Conservation (phyloP, 2,329 filamentous ascomycete species). For the Huntiella decipiens region DNA sequence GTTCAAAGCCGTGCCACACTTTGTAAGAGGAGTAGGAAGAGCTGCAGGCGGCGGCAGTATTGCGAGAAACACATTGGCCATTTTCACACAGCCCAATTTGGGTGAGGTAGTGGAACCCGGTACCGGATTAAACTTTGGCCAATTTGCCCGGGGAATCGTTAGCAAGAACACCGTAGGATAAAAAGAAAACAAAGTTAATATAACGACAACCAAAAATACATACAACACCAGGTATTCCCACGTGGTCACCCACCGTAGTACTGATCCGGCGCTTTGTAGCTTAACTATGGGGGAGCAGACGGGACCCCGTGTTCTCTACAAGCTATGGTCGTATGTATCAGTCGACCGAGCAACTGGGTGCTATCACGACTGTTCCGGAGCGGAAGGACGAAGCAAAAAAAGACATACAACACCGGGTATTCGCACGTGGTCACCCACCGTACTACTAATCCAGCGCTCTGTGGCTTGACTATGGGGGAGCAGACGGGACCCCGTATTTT, state of each 20-base stretch:
- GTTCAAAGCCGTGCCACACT: slow-evolving; percentile 91
- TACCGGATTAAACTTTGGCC: slow-evolving; percentile 50
- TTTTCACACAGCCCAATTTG: slow-evolving; percentile 93
- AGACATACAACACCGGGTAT: slow-evolving; percentile 4
- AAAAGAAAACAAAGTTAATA: too few relatives aligned
- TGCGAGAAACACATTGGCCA: slow-evolving; percentile 74
- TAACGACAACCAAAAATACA: too few relatives aligned
- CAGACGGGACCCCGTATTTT: slow-evolving; percentile 7
- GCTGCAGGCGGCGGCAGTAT: slow-evolving; percentile 30
- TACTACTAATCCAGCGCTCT: slow-evolving; percentile 7
- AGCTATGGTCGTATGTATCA: too few relatives aligned
- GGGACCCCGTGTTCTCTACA: too few relatives aligned
- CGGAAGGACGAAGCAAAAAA: neutral
- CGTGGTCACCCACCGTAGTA: too few relatives aligned
- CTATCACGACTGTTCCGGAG: too few relatives aligned
- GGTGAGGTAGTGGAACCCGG: slow-evolving; percentile 56
- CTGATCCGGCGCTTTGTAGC: too few relatives aligned
- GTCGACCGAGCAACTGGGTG: too few relatives aligned
- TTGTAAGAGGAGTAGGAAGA: slow-evolving; percentile 55
- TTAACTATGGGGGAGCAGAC: too few relatives aligned
- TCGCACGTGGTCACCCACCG: slow-evolving; percentile 8
- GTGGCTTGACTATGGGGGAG: slow-evolving; percentile 8
- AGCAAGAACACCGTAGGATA: slow-evolving; percentile 36
- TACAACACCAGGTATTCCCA: too few relatives aligned
- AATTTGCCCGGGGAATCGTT: slow-evolving; percentile 48